Percentiles rank a stretch among this genome's conserved stretches.
Evolutionary conservation across 768 basidiomycete species (phyloP).

Genomic region (Auricularia cornea): DNA sequence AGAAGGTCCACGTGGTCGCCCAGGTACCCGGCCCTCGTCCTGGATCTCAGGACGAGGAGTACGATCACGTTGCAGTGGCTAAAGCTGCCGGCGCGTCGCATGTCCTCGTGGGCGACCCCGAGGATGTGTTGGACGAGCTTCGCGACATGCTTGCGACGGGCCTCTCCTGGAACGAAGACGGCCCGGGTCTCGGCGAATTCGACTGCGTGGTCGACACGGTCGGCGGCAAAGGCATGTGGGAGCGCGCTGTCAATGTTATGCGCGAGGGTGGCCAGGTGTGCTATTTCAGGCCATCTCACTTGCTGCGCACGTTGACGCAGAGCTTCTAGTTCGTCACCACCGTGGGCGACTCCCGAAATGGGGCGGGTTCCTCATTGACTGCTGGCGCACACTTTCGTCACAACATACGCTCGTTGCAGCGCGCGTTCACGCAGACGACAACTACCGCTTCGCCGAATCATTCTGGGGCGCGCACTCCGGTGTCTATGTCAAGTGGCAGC

Average conservation of each 20-base stretch:
- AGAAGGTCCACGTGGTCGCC: conserved; percentile 69
- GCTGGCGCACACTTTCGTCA: background rate
- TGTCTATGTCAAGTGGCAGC: background rate
- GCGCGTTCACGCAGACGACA: conserved; percentile 10
- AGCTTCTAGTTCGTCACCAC: conserved; percentile 67
- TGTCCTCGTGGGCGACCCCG: conserved; percentile 5
- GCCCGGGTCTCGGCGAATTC: conserved; percentile 29
- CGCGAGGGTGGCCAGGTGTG: conserved; percentile 34
- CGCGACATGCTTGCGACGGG: background rate
- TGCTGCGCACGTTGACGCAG: background rate
- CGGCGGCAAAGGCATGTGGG: conserved; percentile 74
- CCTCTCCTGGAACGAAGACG: background rate
- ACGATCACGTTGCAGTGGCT: conserved; percentile 6
- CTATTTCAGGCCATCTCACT: background rate
- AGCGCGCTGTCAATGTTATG: conserved; percentile 53
- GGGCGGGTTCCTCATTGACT: background rate
- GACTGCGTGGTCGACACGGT: conserved; percentile 79
- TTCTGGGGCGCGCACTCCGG: background rate
- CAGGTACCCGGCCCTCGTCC: conserved; percentile 41
- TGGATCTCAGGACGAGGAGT: conserved; percentile 20
- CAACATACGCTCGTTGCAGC: conserved; percentile 44
- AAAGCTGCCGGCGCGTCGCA: background rate
- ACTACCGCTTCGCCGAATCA: background rate
- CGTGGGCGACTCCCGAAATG: conserved; percentile 47
- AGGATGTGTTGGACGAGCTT: conserved; percentile 7